Evolutionary conservation across 345 rosid species (phyloP).

Genomic region (Rhodamnia rubescens): DNA sequence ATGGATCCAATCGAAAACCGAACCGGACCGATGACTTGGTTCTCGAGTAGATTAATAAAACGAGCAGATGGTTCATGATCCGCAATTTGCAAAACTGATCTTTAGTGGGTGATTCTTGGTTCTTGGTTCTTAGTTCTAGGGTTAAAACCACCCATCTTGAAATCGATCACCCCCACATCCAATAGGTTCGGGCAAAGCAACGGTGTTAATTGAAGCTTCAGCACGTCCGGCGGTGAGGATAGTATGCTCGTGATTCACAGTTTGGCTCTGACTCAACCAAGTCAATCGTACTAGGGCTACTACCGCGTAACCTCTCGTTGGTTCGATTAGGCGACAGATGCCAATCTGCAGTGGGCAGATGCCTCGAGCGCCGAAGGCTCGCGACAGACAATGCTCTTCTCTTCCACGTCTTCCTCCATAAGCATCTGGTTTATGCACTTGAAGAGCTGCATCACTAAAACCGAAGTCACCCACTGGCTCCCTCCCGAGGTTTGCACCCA

Average conservation of each 20-base stretch:
- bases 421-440: constrained; percentile 39
- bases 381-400: constrained; percentile 37
- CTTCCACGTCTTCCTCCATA: constrained; percentile 56
- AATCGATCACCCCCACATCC: neutral
- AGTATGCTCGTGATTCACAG: constrained; percentile 7
- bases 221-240: constrained; percentile 3
- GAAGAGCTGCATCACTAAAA: constrained; percentile 45
- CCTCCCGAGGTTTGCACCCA: neutral
- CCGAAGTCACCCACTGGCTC: constrained; percentile 27
- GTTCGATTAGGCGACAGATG: neutral
- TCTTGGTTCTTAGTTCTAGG: too few relatives aligned
- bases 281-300: neutral
- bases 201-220: constrained; percentile 22
- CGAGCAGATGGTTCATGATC: too few relatives aligned
- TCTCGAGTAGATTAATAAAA: too few relatives aligned
- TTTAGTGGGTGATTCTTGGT: too few relatives aligned
- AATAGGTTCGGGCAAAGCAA: constrained; percentile 16
- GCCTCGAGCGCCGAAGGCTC: constrained; percentile 44
- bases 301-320: neutral
- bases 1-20: too few relatives aligned
- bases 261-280: constrained; percentile 2
- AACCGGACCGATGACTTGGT: too few relatives aligned
- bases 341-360: constrained; percentile 15
- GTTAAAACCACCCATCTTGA: too few relatives aligned
- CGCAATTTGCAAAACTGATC: too few relatives aligned